phyloP scores from a whole-genome alignment of 129 eudicot genomes.

The Artemisia annua region DNA sequence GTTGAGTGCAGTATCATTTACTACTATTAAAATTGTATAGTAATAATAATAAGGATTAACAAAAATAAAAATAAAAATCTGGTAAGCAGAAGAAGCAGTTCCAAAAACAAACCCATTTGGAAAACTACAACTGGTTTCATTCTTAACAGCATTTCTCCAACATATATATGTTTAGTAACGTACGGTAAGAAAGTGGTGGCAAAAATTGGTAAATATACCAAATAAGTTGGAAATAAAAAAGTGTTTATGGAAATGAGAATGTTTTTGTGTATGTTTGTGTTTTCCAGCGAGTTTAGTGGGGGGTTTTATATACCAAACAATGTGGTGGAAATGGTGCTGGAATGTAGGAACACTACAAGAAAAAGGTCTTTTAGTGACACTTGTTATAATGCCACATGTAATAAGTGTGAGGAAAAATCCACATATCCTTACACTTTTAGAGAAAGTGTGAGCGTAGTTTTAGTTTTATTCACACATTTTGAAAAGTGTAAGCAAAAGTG shows the following conservation, averaged over 20 bases:
- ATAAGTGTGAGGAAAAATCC: no score
- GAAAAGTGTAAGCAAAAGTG: no score
- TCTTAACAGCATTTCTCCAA: background rate
- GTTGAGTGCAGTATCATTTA: conserved; percentile 12
- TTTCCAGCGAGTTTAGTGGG: background rate
- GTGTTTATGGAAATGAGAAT: background rate
- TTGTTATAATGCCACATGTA: no score
- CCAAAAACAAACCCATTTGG: conserved; percentile 80
- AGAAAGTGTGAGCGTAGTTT: no score
- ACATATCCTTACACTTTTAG: no score
- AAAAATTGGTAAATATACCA: background rate
- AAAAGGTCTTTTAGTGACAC: no score
- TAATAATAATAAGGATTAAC: background rate
- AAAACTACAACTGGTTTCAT: conserved; percentile 36
- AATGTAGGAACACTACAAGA: background rate
- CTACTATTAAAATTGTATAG: background rate
- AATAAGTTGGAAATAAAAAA: background rate
- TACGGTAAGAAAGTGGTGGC: background rate
- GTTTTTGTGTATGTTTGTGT: background rate
- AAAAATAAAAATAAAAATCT: conserved; percentile 34
- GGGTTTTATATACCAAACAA: conserved; percentile 5
- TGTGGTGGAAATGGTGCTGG: background rate
- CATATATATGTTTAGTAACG: background rate
- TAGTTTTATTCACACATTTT: no score
- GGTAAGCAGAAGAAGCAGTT: conserved; percentile 87